These are phyloP conservation scores for Moesziomyces globuligerus DNA, from an alignment of 1,284 basidiomycete genomes.

Conservation along the genomic window DNA sequence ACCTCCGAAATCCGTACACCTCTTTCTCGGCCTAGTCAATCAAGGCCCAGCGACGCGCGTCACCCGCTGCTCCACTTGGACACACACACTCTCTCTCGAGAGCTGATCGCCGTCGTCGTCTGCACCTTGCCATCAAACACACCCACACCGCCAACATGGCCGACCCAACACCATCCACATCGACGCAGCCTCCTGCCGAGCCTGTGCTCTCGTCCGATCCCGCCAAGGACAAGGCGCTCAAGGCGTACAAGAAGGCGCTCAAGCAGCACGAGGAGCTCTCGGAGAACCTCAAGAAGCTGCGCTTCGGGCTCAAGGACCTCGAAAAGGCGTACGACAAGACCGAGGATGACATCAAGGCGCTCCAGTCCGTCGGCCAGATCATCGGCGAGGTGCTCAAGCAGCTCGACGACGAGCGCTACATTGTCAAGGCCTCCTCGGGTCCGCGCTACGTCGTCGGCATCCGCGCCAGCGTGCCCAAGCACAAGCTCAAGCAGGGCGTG, in stretches of 20 bases:
- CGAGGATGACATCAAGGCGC: conserved; percentile 98
- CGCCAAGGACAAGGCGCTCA: conserved; percentile 63
- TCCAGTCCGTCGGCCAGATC: conserved; percentile 98
- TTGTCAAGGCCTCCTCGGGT: conserved; percentile 98
- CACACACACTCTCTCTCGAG: neutral
- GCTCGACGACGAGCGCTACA: conserved; percentile 97
- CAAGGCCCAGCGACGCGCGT: conserved; percentile 25
- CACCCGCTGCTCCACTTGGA: conserved; percentile 37
- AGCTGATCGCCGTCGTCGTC: too few relatives aligned
- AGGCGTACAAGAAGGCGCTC: conserved; percentile 60
- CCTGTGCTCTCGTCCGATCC: conserved; percentile 43
- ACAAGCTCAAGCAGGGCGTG: conserved; percentile 91
- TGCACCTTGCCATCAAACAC: conserved; percentile 1
- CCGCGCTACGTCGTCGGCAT: conserved; percentile 99
- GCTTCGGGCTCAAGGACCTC: conserved; percentile 74
- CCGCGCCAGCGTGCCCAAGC: conserved; percentile 87
- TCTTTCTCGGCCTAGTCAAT: conserved; percentile 27
- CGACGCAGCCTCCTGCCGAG: conserved; percentile 41
- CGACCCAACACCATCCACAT: conserved; percentile 45
- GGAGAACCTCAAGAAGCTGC: conserved; percentile 61
- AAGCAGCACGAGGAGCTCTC: conserved; percentile 71
- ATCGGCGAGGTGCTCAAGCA: conserved; percentile 99
- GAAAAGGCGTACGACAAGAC: conserved; percentile 93
- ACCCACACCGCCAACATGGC: conserved; percentile 26
- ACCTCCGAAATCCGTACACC: too few relatives aligned